Evolutionary conservation across 805 yeast genomes (phyloP).

Genomic region (Hanseniaspora vineae): DNA sequence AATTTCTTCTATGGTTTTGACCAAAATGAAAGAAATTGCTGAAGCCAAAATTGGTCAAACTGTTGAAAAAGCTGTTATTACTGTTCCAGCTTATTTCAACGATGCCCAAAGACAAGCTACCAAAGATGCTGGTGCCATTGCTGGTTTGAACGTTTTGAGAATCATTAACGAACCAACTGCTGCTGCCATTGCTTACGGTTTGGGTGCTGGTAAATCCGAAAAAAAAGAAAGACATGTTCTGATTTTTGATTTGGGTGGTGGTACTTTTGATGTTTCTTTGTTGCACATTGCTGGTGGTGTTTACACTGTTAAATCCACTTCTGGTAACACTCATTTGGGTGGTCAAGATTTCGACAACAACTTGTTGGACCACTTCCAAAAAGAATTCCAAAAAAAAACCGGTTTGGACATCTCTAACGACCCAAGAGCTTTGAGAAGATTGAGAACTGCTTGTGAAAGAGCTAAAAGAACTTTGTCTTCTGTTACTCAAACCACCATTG

Average conservation of each 20-base stretch:
- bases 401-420: constrained; percentile 81
- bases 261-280: constrained; percentile 94
- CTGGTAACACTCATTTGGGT: constrained; percentile 99
- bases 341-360: constrained; percentile 99
- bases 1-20: constrained; percentile 63
- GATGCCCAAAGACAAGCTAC: constrained; percentile 75
- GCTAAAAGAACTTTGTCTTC: constrained; percentile 98
- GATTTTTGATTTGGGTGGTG: constrained; percentile 96
- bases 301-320: constrained; percentile 94
- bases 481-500: constrained; percentile 90
- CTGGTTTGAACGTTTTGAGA: constrained; percentile 67
- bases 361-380: constrained; percentile 83
- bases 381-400: constrained; percentile 92
- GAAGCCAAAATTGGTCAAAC: constrained; percentile 62
- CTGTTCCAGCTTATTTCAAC: constrained; percentile 73
- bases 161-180: constrained; percentile 82
- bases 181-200: constrained; percentile 98
- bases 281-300: constrained; percentile 91
- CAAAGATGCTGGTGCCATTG: constrained; percentile 71
- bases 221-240: constrained; percentile 70
- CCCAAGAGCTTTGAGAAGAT: constrained; percentile 94
- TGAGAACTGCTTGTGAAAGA: constrained; percentile 98
- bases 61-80: constrained; percentile 64
- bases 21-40: constrained; percentile 74
- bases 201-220: constrained; percentile 75